These are phyloP conservation scores for Podaxis sp. DNA, from an alignment of 768 basidiomycete genomes.

Conservation along the genomic window DNA sequence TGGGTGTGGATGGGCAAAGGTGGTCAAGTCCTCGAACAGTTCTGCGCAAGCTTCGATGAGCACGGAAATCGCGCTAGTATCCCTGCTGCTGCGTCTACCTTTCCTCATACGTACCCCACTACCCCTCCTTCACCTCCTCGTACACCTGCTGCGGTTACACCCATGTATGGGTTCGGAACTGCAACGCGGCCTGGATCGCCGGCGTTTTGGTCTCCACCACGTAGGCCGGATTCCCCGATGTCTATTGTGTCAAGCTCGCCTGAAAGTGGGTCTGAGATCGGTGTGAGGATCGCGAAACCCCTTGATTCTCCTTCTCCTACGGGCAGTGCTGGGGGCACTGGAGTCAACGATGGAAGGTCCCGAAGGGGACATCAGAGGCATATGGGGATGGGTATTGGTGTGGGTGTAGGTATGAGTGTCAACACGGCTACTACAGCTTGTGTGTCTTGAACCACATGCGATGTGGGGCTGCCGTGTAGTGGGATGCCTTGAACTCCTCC, in stretches of 20 bases:
- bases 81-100: background rate
- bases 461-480: background rate
- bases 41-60: conserved; percentile 14
- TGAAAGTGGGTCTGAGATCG: conserved; percentile 7
- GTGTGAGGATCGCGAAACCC: conserved; percentile 3
- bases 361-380: background rate
- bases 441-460: conserved; percentile 5
- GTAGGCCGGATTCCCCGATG: conserved; percentile 7
- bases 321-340: background rate
- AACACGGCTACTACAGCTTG: conserved; percentile 6
- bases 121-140: background rate
- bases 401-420: background rate
- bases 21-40: conserved; percentile 62
- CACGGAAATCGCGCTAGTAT: background rate
- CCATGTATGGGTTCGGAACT: conserved; percentile 7
- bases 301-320: background rate
- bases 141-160: background rate
- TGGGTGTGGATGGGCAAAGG: conserved; percentile 88
- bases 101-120: background rate
- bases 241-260: conserved; percentile 1
- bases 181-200: conserved; percentile 4
- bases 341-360: background rate
- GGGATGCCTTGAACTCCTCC: background rate
- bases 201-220: conserved; percentile 13
- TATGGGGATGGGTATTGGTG: conserved; percentile 1